These are phyloP conservation scores for Raffaelea ambrosiae DNA, from an alignment of 2,329 filamentous ascomycete species.

Conservation along the genomic window DNA sequence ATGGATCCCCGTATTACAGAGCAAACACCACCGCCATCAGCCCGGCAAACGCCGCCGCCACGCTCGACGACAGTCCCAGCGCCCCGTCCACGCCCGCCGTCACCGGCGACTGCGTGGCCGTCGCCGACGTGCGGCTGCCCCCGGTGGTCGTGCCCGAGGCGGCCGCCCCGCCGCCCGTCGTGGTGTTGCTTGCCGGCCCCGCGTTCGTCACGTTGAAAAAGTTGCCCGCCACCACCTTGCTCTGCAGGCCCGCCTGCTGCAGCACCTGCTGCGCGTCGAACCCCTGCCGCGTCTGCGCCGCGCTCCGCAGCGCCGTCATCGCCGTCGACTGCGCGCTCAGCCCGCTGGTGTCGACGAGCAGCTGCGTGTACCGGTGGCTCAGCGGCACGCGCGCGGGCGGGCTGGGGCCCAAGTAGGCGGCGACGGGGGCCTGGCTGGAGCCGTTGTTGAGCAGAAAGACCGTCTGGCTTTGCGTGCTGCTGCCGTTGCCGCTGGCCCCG, in stretches of 20 bases:
- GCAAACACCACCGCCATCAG: background rate
- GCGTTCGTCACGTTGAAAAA: conserved; percentile 30
- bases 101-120: background rate
- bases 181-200: conserved; percentile 17
- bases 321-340: conserved; percentile 14
- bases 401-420: conserved; percentile 26
- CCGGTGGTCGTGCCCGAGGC: background rate
- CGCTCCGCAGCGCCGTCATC: conserved; percentile 16
- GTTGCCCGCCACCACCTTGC: conserved; percentile 26
- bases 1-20: background rate
- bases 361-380: conserved; percentile 29
- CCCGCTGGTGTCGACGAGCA: conserved; percentile 29
- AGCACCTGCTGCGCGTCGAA: conserved; percentile 24
- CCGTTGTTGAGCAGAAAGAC: conserved; percentile 25
- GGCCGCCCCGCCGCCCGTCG: background rate
- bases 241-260: conserved; percentile 20
- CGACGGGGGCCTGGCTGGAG: conserved; percentile 18
- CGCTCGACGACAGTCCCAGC: too few relatives aligned
- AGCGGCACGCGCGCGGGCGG: conserved; percentile 28
- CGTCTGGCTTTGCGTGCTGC: conserved; percentile 3
- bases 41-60: background rate
- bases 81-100: background rate
- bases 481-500: conserved; percentile 16
- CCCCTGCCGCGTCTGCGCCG: conserved; percentile 20
- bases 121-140: background rate